Base-by-base conservation (phyloP, 2,329 filamentous ascomycete species). In the Cryphonectria nitschkei region DNA sequence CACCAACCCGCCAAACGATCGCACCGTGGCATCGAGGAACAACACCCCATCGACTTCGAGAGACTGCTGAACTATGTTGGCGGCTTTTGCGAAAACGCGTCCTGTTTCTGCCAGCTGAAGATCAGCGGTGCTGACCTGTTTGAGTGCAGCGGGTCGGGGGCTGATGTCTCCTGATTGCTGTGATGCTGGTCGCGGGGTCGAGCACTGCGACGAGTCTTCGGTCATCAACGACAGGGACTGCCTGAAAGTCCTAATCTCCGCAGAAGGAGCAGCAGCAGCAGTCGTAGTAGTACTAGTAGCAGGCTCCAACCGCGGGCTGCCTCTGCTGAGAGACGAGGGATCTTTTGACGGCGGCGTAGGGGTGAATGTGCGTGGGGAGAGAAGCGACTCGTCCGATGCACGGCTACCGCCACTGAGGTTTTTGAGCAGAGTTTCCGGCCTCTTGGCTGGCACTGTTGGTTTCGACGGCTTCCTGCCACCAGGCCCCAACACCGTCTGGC, bases 61-160 rank as follows among this genome's bases (percentile, higher is more conserved):
- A 1, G 82, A 81, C 61, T 84, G 78, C 8, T 81, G 77, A 19
- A 86, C 77, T n/a, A 85, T 77, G 43, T 81, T 81, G 14, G 83
- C 80, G 7, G 84, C 84, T 54, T 72, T 72, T 5, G 70, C 60
- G 22, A 72, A 72, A 22, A 72, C 68, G 13, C 61, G 70, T n/a
- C 70, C 69, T 11, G 61, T 65, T 43, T 72, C 70, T 34, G 60
- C 70, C 9, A 70, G 60, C 61, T 70, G 68, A 60, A 72, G 60
- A 26, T 72, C 70, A 9, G 70, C 68, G 7, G 70, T 69, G 39
- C 70, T 72, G 65, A 72, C 70, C 56, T 70, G 68, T 68, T 68
- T 67, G 13, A 54, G 39, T 22, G 70, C 68, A 26, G 41, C 70
- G 37, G 68, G 58, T n/a, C 62, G 67, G n/a, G 68, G 63, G 3